These are phyloP conservation scores for Microcera coccophila DNA, from an alignment of 2,329 filamentous ascomycete genomes.

Conservation along the genomic window DNA sequence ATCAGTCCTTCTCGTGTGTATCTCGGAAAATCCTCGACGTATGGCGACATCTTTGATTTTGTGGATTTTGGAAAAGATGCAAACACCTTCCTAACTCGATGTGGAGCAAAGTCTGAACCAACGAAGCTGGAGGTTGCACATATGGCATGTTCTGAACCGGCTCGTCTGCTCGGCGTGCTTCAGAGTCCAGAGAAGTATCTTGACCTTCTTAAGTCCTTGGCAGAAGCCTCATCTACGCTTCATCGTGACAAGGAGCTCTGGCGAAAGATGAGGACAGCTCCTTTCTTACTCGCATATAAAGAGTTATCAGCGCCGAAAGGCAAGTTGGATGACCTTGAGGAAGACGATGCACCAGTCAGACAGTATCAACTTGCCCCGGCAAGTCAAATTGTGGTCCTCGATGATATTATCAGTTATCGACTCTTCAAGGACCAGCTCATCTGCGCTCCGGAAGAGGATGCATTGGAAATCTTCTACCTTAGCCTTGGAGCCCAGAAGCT, in stretches of 20 bases:
- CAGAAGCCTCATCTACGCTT: constrained; percentile 65
- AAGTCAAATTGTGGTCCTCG: constrained; percentile 69
- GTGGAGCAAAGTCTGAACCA: constrained; percentile 87
- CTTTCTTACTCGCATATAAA: constrained; percentile 79
- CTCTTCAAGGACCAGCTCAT: constrained; percentile 82
- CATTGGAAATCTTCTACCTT: constrained; percentile 78
- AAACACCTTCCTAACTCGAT: constrained; percentile 82
- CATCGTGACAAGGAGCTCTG: constrained; percentile 78
- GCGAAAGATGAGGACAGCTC: constrained; percentile 67
- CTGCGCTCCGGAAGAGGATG: constrained; percentile 85
- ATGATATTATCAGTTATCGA: constrained; percentile 85
- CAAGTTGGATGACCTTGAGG: constrained; percentile 50
- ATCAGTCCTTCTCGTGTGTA: constrained; percentile 74
- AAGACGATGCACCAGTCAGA: constrained; percentile 63
- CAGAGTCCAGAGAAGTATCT: constrained; percentile 84
- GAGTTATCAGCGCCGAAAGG: constrained; percentile 56
- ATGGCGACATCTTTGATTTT: constrained; percentile 92
- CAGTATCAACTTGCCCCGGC: constrained; percentile 76
- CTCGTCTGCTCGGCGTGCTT: constrained; percentile 73
- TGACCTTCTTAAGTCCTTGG: constrained; percentile 73
- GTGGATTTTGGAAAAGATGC: constrained; percentile 88
- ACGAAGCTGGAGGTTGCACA: constrained; percentile 80
- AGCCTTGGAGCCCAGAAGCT: constrained; percentile 74
- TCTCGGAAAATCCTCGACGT: constrained; percentile 65
- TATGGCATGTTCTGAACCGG: constrained; percentile 79